phyloP scores from a whole-genome alignment of 805 yeast species.

The Barnettozyma pratensis region DNA sequence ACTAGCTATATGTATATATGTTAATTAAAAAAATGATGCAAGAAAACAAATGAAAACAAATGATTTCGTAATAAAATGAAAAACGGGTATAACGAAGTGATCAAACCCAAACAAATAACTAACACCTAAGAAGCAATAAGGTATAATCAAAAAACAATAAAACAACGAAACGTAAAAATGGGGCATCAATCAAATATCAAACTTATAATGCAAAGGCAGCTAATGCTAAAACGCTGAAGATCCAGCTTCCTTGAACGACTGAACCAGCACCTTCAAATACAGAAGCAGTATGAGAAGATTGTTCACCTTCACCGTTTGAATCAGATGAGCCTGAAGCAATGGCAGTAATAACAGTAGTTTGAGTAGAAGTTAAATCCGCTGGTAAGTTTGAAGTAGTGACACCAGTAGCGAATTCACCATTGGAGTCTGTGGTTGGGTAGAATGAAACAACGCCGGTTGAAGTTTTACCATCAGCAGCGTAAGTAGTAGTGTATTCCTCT shows the following conservation, averaged over 20 bases:
- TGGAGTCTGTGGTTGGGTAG: neutral
- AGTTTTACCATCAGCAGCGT: neutral
- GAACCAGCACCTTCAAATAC: neutral
- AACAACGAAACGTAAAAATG: neutral
- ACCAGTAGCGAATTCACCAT: neutral
- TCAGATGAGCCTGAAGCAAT: neutral
- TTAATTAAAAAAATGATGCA: too few relatives aligned
- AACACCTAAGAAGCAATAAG: neutral
- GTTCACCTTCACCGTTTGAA: neutral
- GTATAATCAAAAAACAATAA: neutral
- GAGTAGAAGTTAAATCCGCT: neutral
- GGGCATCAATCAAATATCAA: neutral
- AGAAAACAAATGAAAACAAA: too few relatives aligned
- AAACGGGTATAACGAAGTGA: too few relatives aligned
- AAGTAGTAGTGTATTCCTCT: conserved; percentile 26
- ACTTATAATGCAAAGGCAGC: neutral
- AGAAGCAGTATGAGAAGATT: neutral
- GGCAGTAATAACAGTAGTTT: neutral
- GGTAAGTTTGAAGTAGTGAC: neutral
- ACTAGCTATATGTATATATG: too few relatives aligned
- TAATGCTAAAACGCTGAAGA: neutral
- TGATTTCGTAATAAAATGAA: too few relatives aligned
- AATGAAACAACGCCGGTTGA: neutral
- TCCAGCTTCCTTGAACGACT: neutral
- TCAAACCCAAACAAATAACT: too few relatives aligned